These are phyloP conservation scores for Letharia columbiana DNA, from an alignment of 495 filamentous ascomycete genomes.

Conservation along the genomic window DNA sequence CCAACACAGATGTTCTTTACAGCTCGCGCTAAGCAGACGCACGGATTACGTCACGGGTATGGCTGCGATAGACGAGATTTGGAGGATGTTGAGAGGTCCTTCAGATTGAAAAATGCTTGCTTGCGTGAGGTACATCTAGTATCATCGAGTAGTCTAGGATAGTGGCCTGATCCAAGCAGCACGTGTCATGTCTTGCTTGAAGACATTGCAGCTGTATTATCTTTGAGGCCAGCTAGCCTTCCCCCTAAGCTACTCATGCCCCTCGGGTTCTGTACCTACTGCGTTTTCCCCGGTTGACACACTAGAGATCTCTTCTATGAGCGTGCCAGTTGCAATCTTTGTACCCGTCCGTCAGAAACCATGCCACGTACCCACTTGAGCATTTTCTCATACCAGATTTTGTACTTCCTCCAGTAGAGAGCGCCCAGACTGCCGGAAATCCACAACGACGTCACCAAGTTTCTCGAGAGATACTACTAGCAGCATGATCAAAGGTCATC, in stretches of 20 bases:
- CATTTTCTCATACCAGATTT: no score
- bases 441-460: neutral
- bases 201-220: neutral
- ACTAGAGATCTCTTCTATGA: neutral
- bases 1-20: no score
- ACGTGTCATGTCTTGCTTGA: neutral
- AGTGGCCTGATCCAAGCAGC: neutral
- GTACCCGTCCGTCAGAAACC: no score
- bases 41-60: no score
- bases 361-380: no score
- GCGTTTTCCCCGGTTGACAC: no score
- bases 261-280: neutral
- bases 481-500: neutral
- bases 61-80: no score
- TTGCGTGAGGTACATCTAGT: neutral
- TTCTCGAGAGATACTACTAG: neutral
- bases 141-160: neutral
- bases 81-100: neutral
- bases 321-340: neutral
- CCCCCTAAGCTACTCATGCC: neutral
- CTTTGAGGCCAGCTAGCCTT: neutral
- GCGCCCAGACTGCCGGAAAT: neutral
- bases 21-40: no score
- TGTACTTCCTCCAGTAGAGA: neutral
- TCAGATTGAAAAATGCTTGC: neutral